These are phyloP conservation scores for Poa annua DNA, from an alignment of 176 grass and related monocot genomes.

Conservation along the genomic window DNA sequence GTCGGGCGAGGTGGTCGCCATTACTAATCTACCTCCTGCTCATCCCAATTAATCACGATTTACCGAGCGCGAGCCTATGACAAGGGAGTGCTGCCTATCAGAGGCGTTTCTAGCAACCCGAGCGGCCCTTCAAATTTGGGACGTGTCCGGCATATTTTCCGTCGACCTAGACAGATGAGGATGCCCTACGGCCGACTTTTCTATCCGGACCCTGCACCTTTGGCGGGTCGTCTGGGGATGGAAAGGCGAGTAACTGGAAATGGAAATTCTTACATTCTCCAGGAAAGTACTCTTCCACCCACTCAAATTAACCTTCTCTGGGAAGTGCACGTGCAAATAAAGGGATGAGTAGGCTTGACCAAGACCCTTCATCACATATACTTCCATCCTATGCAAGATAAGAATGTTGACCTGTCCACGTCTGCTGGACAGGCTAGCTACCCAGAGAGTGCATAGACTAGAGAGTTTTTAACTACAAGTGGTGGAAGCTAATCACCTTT, in stretches of 20 bases:
- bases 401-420: not conserved
- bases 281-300: slow-evolving; percentile 5
- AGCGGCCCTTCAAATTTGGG: too few relatives aligned
- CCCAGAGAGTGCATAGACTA: not conserved
- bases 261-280: slow-evolving; percentile 1
- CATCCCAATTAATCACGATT: too few relatives aligned
- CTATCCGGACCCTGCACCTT: too few relatives aligned
- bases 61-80: too few relatives aligned
- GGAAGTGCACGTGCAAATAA: not conserved
- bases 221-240: too few relatives aligned
- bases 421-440: not conserved
- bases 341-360: slow-evolving; percentile 34
- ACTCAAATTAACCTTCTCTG: not conserved
- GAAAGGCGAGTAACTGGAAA: not conserved
- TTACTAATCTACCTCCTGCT: too few relatives aligned
- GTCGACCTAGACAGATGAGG: too few relatives aligned
- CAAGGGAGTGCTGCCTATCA: too few relatives aligned
- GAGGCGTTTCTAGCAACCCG: too few relatives aligned
- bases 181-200: too few relatives aligned
- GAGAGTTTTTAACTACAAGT: not conserved
- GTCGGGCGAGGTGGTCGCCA: too few relatives aligned
- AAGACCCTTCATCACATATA: slow-evolving; percentile 15
- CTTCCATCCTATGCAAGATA: not conserved
- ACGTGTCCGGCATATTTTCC: too few relatives aligned
- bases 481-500: not conserved